phyloP scores from a whole-genome alignment of 495 filamentous ascomycete species.

The Tirmania nivea region DNA sequence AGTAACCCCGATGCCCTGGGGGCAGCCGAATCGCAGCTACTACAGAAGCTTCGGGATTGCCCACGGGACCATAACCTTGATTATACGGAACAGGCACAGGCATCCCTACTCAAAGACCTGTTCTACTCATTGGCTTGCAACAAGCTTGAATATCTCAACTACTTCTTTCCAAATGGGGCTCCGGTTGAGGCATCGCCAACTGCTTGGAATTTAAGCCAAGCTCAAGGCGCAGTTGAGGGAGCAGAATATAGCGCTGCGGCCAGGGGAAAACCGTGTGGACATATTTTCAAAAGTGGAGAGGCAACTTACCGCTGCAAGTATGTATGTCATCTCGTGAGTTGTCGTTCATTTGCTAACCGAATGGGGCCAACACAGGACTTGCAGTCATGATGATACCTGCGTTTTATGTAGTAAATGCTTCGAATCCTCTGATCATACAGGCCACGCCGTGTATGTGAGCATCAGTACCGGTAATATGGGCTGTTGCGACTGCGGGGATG shows the following conservation, averaged over 20 bases:
- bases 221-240: conserved; percentile 79
- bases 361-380: conserved; percentile 30
- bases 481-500: conserved; percentile 92
- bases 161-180: background rate
- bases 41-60: background rate
- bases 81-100: background rate
- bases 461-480: conserved; percentile 77
- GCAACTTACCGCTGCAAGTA: conserved; percentile 72
- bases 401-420: conserved; percentile 81
- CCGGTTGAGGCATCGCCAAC: conserved; percentile 28
- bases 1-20: background rate
- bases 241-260: conserved; percentile 87
- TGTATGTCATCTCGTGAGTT: background rate
- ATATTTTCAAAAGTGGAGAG: conserved; percentile 85
- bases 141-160: background rate
- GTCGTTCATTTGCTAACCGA: background rate
- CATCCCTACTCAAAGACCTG: background rate
- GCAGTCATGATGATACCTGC: conserved; percentile 67
- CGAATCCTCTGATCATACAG: conserved; percentile 85
- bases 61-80: background rate
- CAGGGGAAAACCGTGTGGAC: conserved; percentile 83
- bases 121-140: background rate
- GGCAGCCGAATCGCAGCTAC: background rate
- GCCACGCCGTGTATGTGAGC: conserved; percentile 67
- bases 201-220: conserved; percentile 53